Base-by-base conservation (phyloP, 768 basidiomycete genomes). In the Mycena polygramma region DNA sequence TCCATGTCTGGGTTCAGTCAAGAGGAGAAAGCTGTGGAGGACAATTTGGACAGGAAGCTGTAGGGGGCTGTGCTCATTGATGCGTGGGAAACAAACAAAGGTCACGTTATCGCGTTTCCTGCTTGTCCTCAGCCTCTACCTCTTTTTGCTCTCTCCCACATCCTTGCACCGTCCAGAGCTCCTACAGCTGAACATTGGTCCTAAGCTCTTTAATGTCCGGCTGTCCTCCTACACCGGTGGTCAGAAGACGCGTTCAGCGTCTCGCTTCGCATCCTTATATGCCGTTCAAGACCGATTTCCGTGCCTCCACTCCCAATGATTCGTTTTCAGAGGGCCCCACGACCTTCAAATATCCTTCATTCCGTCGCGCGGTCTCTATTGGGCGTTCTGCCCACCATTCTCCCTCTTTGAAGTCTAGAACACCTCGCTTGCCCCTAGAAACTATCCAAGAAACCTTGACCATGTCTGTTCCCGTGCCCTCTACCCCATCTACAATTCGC, bases 211-310 rank as follows among this genome's bases (percentile, higher is more conserved):
- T 30, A 30, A 70, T 70, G 69, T 1, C 51, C 3, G 58, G 24
- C 8, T 65, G 26, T 19, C 68, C 63, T 37, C 68, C 55, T 14
- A 69, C 68, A 0, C 69, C 69, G 53, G 41, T 70, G 19, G 54
- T 62, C 48, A 48, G 30, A 49, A 53, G 64, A 43, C 63, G 53
- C 53, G 43, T 49, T 3, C 58, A 48, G 22, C 39, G 59, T 26
- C 52, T 55, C 10, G 24, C 64, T 24, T 61, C 58, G 22, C 53
- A 43, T 26, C 69, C 69, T 52, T 62, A 70, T 17, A 70, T 57
- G 58, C 69, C 39, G n/a, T 70, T 70, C 41, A 24, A 55, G 6
- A 61, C 69, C 4, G 69, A 70, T 57, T 70, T 65, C 39, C 63
- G 63, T 35, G 36, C 9, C 35, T 52, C 48, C 30, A 0, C 17